Base-by-base conservation (phyloP, 805 yeast genomes). In the Blastobotrys robertii region DNA sequence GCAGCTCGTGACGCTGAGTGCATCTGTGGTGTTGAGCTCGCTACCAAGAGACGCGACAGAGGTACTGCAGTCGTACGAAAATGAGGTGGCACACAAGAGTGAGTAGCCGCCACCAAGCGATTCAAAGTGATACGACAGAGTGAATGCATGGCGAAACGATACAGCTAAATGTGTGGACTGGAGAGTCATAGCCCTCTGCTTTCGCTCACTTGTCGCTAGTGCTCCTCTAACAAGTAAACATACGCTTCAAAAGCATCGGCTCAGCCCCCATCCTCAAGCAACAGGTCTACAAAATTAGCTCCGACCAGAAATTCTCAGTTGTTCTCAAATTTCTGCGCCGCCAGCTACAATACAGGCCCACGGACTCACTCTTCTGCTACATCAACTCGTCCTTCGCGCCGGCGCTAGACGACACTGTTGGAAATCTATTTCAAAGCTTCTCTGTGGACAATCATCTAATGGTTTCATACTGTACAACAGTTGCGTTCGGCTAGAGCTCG, bases 241-340 rank as follows among this genome's bases (percentile, higher is more conserved):
- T 76, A 12, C 62, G 78, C 37, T 69, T 76, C 46, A 66, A 67
- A 44, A 71, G 81, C 3, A 70, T 76, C 33, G 81, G 81, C 0
- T 70, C 78, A 1, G 69, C 80, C 0, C 70, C 71, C 1, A 58
- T 65, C 1, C 61, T 76, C 14, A 57, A 56, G n/a, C 74, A 74
- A n/a, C 58, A 62, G 2, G 65, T 68, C 10, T 71, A 70, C 47
- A 66, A 59, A 38, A 72, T 76, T 3, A 60, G 70, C 3, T 56
- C 68, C 3, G 54, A 63, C 15, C 76, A 71, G 52, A 59, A 65
- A n/a, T 66, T 76, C 34, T 61, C 70, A 3, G 69, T 72, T 2
- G 58, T 76, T 28, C 63, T 64, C 28, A 62, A 60, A 46, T 76
- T 69, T 46, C 51, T 76, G 29, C 56, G 65, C 14, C 63, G 65